Base-by-base conservation (phyloP, 805 yeast species). In the Zygotorulaspora sp. region DNA sequence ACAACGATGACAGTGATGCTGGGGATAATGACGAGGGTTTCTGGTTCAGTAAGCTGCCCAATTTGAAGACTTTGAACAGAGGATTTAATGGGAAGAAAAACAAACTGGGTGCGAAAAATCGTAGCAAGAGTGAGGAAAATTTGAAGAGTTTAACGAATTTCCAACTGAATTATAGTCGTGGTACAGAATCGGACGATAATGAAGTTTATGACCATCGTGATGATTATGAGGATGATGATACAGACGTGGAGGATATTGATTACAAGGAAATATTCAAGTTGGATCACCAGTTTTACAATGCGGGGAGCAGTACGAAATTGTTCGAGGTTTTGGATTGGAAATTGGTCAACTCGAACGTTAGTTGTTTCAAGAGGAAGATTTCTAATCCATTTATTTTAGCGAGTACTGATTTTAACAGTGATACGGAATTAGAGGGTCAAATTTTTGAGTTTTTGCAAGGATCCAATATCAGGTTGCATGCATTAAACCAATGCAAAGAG, bases 381-480 rank as follows among this genome's bases (percentile, higher is more conserved):
- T 28, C 15, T 20, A 43, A 43, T 24, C 44, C 47, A 2, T 43
- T 43, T 23, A 16, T 43, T 3, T 12, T 19, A 10, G 19, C 19
- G 14, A 12, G 20, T 17, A 32, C 16, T 14, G 27, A 15, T 8
- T 16, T 17, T 6, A 21, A 19, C 6, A 33, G 38, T 18, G 25
- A 41, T 10, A 21, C 36, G 15, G 44, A 38, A n/a, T 20, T 46
- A 17, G 48, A 49, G 16, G 22, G 32, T 5, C 51, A 45, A 21
- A 23, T 52, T 4, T 38, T 40, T 7, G 41, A 45, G 3, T 53
- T 47, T 29, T 41, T 54, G 22, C 49, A 49, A 16, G 53, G 52
- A 13, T 46, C 50, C 30, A 52, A 57, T 19, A 49, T 55, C 14
- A 52, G 52, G 32, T 44, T 57, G 25, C 47, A 51, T 38, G 35